These are phyloP conservation scores for Leccinum sublutescens DNA, from an alignment of 768 basidiomycete genomes.

Conservation along the genomic window DNA sequence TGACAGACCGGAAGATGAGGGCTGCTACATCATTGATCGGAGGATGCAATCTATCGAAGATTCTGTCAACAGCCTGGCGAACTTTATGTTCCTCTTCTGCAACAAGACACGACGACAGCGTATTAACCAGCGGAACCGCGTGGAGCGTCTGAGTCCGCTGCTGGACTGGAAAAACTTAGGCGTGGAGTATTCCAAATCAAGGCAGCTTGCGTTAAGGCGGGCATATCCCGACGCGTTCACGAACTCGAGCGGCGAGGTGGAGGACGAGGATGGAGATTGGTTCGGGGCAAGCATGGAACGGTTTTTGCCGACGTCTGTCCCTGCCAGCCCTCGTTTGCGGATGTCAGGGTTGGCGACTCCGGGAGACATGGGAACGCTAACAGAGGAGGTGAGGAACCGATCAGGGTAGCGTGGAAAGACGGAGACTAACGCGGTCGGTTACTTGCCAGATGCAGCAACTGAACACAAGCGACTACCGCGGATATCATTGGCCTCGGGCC, in stretches of 20 bases:
- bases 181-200: constrained; percentile 93
- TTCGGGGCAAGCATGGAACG: constrained; percentile 59
- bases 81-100: constrained; percentile 71
- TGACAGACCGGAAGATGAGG: constrained; percentile 91
- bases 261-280: constrained; percentile 41
- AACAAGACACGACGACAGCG: constrained; percentile 90
- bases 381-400: constrained; percentile 61
- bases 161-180: constrained; percentile 99
- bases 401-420: neutral
- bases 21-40: constrained; percentile 95
- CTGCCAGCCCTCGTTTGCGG: constrained; percentile 82
- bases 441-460: constrained; percentile 75
- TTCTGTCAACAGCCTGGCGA: constrained; percentile 80
- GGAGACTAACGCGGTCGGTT: neutral
- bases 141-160: constrained; percentile 89
- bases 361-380: constrained; percentile 88
- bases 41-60: constrained; percentile 89
- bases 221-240: constrained; percentile 96
- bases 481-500: constrained; percentile 53
- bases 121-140: constrained; percentile 98
- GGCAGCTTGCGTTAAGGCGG: constrained; percentile 86
- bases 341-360: constrained; percentile 81
- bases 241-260: constrained; percentile 50
- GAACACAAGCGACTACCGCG: constrained; percentile 80
- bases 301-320: constrained; percentile 71